A percentile compares a stretch with the other conserved stretches of the same genome.
Conservation (phyloP, 495 filamentous ascomycete species). For the Bacidia rubella region DNA sequence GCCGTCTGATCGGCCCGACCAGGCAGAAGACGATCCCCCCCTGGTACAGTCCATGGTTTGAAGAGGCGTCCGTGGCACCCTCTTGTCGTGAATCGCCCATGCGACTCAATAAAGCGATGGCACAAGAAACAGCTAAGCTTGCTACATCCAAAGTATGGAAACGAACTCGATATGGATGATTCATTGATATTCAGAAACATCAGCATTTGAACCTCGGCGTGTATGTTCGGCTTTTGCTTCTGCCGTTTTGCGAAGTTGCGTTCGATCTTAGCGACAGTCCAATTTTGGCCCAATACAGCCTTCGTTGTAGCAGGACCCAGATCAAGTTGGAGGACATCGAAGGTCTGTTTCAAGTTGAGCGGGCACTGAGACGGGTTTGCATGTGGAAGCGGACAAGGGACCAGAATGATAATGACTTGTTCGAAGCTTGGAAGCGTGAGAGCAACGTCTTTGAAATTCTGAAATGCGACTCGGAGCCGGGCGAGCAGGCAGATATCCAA, state of each 20-base stretch:
- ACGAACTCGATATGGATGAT: constrained; percentile 13
- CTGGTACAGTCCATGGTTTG: constrained; percentile 22
- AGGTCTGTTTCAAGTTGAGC: constrained; percentile 20
- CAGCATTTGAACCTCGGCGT: constrained; percentile 24
- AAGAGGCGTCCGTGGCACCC: constrained; percentile 23
- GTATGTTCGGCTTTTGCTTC: constrained; percentile 20
- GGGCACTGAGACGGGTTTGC: constrained; percentile 17
- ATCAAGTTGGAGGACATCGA: constrained; percentile 18
- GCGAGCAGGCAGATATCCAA: constrained; percentile 20
- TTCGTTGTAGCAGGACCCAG: constrained; percentile 15
- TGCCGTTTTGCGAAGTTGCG: constrained; percentile 20
- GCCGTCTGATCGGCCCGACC: constrained; percentile 17
- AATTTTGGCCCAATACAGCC: constrained; percentile 18
- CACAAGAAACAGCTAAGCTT: constrained; percentile 25
- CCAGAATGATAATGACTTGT: constrained; percentile 18
- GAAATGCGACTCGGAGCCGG: constrained; percentile 20
- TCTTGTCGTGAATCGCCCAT: constrained; percentile 19
- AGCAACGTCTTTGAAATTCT: constrained; percentile 21
- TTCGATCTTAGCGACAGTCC: constrained; percentile 18
- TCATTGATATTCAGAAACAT: constrained; percentile 18
- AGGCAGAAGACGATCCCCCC: constrained; percentile 17
- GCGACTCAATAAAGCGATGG: constrained; percentile 18
- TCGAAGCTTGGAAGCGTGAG: constrained; percentile 20
- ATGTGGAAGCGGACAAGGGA: constrained; percentile 14
- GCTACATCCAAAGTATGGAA: constrained; percentile 23